Evolutionary conservation across 345 rosid genomes (phyloP).

Genomic region (Eucalyptus cloeziana): DNA sequence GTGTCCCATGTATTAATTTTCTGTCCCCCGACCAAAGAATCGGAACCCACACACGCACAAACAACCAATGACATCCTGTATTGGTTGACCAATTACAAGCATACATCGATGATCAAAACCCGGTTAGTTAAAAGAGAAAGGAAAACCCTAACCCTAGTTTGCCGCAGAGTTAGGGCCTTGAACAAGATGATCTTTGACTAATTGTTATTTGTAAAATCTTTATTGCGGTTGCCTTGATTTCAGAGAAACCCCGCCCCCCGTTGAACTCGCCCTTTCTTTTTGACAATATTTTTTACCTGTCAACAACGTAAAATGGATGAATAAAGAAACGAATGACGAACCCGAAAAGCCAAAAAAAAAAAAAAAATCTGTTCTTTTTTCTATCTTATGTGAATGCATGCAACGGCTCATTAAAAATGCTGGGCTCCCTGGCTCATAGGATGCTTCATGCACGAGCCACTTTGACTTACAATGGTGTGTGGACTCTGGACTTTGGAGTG

Average conservation of each 20-base stretch:
- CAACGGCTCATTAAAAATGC: background rate
- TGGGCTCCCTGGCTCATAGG: slow-evolving; percentile 17
- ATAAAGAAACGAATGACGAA: background rate
- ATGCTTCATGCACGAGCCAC: slow-evolving; percentile 33
- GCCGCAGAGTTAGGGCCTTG: slow-evolving; percentile 23
- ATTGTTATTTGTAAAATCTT: slow-evolving; percentile 4
- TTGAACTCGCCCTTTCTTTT: background rate
- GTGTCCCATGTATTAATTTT: background rate
- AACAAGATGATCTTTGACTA: slow-evolving; percentile 15
- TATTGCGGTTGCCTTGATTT: slow-evolving; percentile 30
- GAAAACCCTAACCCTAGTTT: slow-evolving; percentile 9
- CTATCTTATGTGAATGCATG: background rate
- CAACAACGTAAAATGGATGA: background rate
- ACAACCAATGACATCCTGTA: background rate
- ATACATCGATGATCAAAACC: background rate
- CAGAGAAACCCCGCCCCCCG: slow-evolving; percentile 6
- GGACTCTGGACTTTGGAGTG: background rate
- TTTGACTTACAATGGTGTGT: background rate
- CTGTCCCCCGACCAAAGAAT: background rate
- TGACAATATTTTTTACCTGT: background rate
- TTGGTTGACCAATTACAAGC: background rate
- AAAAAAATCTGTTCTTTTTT: background rate
- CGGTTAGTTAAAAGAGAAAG: background rate
- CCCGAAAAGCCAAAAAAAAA: background rate
- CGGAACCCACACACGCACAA: background rate